Percentiles rank a stretch among this genome's conserved stretches.
Conservation (phyloP, 1,284 basidiomycete genomes). For the Cutaneotrichosporon mucoides region DNA sequence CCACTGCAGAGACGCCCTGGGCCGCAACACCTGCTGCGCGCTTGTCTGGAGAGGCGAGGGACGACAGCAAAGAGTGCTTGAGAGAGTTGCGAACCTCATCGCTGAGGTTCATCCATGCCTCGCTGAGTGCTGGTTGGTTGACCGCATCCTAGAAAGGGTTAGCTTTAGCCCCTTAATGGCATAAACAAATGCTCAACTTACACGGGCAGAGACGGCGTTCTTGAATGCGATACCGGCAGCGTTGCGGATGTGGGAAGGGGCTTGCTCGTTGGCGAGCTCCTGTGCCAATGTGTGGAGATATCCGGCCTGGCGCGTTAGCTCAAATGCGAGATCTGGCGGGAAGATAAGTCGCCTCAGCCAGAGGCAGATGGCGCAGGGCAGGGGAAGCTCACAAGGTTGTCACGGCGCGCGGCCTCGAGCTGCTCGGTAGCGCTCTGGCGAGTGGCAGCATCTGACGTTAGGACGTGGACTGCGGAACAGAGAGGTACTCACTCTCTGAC, state of each 20-base stretch:
- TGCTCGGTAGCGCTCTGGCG: conserved; percentile 84
- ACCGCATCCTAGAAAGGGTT: conserved; percentile 60
- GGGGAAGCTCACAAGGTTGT: conserved; percentile 68
- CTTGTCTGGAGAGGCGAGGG: conserved; percentile 67
- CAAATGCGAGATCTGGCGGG: not conserved
- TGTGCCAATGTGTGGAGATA: conserved; percentile 83
- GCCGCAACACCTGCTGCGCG: conserved; percentile 84
- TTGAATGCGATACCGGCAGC: conserved; percentile 96
- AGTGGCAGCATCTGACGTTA: conserved; percentile 64
- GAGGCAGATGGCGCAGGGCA: not conserved
- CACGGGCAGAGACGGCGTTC: conserved; percentile 86
- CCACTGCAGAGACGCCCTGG: conserved; percentile 90
- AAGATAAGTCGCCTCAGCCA: not conserved
- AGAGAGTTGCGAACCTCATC: conserved; percentile 69
- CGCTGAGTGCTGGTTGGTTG: conserved; percentile 70
- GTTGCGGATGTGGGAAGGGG: conserved; percentile 74
- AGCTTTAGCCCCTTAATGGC: not conserved
- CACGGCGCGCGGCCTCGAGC: conserved; percentile 74
- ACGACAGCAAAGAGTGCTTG: conserved; percentile 80
- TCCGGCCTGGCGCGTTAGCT: conserved; percentile 58
- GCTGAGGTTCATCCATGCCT: conserved; percentile 75
- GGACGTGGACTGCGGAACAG: no score
- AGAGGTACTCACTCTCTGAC: conserved; percentile 66
- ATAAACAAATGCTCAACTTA: conserved; percentile 52
- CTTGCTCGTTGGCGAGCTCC: conserved; percentile 71